Evolutionary conservation across 2,329 filamentous ascomycete genomes (phyloP).

Genomic region (Pseudonectria buxi): DNA sequence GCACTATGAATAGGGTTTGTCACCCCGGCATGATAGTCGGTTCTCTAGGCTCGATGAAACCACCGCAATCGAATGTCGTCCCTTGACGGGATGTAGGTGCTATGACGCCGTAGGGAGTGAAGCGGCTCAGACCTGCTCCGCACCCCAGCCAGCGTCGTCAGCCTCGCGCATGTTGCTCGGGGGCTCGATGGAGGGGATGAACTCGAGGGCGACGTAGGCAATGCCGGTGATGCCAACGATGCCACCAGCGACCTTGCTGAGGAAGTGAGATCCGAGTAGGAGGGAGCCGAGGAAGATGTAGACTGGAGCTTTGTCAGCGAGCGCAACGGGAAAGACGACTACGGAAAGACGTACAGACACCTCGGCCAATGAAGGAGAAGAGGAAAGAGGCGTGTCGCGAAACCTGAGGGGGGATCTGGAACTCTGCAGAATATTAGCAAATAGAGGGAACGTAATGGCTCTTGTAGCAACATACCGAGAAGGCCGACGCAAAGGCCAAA

Average conservation of each 20-base stretch:
- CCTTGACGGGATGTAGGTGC: no score
- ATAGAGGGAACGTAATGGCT: neutral
- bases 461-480: slow-evolving; percentile 40
- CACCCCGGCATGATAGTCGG: no score
- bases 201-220: slow-evolving; percentile 69
- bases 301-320: slow-evolving; percentile 47
- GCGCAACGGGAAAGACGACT: neutral
- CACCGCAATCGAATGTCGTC: no score
- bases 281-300: slow-evolving; percentile 94
- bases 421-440: slow-evolving; percentile 50
- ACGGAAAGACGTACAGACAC: slow-evolving; percentile 65
- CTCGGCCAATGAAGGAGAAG: slow-evolving; percentile 94
- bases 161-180: slow-evolving; percentile 77
- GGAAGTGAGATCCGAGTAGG: slow-evolving; percentile 60
- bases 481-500: slow-evolving; percentile 76
- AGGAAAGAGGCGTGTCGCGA: slow-evolving; percentile 94
- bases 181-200: slow-evolving; percentile 71
- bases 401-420: slow-evolving; percentile 89
- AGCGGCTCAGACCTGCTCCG: slow-evolving; percentile 60
- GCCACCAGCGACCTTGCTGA: slow-evolving; percentile 69
- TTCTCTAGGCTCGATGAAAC: no score
- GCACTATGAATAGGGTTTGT: no score
- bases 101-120: neutral
- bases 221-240: slow-evolving; percentile 74
- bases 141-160: slow-evolving; percentile 63